phyloP scores from a whole-genome alignment of 805 yeast species.

The Candida qinlingensis region DNA sequence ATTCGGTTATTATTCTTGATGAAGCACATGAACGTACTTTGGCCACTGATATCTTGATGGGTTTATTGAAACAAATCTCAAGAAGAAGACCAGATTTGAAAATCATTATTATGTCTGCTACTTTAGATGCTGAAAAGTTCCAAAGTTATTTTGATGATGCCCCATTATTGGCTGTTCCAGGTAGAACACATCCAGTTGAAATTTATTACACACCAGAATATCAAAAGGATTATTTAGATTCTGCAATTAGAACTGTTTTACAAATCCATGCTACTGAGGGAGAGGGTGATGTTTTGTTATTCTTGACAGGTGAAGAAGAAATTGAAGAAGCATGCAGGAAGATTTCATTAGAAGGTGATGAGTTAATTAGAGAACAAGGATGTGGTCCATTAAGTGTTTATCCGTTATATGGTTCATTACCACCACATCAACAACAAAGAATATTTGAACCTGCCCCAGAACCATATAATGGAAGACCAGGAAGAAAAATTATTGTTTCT shows the following conservation, averaged over 20 bases:
- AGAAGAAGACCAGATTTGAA: conserved; percentile 81
- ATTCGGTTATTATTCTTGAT: conserved; percentile 88
- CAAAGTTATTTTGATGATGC: conserved; percentile 87
- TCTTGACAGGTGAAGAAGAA: conserved; percentile 95
- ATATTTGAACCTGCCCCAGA: conserved; percentile 89
- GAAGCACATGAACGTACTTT: conserved; percentile 98
- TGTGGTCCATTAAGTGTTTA: conserved; percentile 88
- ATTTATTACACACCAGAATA: conserved; percentile 95
- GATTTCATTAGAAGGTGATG: conserved; percentile 83
- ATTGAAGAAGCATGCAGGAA: conserved; percentile 95
- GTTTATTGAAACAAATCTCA: conserved; percentile 79
- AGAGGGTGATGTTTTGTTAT: conserved; percentile 82
- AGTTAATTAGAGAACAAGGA: conserved; percentile 77
- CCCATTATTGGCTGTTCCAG: conserved; percentile 93
- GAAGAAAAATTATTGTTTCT: conserved; percentile 86
- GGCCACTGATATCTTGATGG: conserved; percentile 96
- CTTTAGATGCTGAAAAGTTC: conserved; percentile 94
- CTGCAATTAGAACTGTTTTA: conserved; percentile 90
- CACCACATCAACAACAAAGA: conserved; percentile 91
- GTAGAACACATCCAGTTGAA: conserved; percentile 97
- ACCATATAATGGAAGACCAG: conserved; percentile 78
- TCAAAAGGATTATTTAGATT: conserved; percentile 90
- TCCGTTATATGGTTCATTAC: conserved; percentile 93
- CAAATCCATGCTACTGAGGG: conserved; percentile 97
- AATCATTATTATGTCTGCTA: conserved; percentile 94